Base-by-base conservation (phyloP, 2,329 filamentous ascomycete species). In the Aureobasidium pullulans region DNA sequence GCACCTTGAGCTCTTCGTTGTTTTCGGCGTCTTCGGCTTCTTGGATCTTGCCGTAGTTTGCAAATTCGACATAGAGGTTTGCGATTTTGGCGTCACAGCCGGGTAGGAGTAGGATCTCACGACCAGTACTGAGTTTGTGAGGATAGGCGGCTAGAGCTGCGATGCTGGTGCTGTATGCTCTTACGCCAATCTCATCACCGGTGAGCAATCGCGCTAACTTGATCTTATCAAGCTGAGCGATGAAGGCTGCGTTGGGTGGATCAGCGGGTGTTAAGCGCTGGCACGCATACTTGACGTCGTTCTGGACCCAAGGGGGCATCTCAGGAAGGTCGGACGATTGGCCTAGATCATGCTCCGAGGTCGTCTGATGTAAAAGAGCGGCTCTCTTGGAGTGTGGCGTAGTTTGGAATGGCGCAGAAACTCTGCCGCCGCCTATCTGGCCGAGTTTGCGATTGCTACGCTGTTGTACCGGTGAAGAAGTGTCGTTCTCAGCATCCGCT, bases 81-180 rank as follows among this genome's bases (percentile, higher is more conserved):
- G 87, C 88, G 40, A 94, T 88, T 71, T 94, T 96, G 47, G 77
- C 75, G 43, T 92, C 86, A 69, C 92, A 96, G 0, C 90, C 89
- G 0, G 92, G 92, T 0, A 99, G 75, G 1, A 66, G 66, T 9
- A 72, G 48, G 10, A 81, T 68, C 64, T 79, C 79, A 5, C 69
- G 65, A 1, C 71, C 67, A 19, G 72, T 75, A 19, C 70, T 74
- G 61, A 88, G 69, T 42, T 69, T 72, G 66, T 84, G 74, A 0
- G 92, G 90, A 67, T 96, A 96, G 0, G 93, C 89, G 3, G 89
- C 84, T 16, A 99, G 72, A 0, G 89, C 77, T 6, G 94, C 90
- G 64, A 97, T 96, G 11, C 88, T 86, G 1, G 88, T 91, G 32
- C 88, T 92, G 70, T 97, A 97, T 0, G 93, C 91, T 50, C 90